Percentiles rank a stretch among this genome's conserved stretches.
These are phyloP conservation scores for Colletotrichum eleusines DNA, from an alignment of 2,329 filamentous ascomycete genomes.

Conservation along the genomic window DNA sequence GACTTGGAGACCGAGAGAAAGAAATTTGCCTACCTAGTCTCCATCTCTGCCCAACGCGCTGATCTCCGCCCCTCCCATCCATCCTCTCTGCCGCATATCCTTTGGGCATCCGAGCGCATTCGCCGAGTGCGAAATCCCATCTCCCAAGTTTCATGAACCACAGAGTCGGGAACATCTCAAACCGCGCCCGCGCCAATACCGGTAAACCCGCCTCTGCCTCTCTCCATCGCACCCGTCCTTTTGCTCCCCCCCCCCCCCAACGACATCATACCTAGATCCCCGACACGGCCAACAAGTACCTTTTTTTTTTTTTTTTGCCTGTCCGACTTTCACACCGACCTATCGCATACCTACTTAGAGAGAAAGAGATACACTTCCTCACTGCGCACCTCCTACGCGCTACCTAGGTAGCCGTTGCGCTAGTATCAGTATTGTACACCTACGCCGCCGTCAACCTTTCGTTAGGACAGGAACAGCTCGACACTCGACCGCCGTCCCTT, in stretches of 20 bases:
- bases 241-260: neutral
- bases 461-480: slow-evolving; percentile 1
- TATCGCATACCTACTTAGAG: neutral
- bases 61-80: slow-evolving; percentile 48
- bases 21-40: slow-evolving; percentile 15
- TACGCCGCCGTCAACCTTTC: slow-evolving; percentile 9
- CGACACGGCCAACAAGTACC: slow-evolving; percentile 12
- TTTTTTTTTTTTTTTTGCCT: slow-evolving; percentile 1
- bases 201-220: too few relatives aligned
- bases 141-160: slow-evolving; percentile 42
- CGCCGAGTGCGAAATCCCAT: slow-evolving; percentile 36
- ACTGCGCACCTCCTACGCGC: slow-evolving; percentile 20
- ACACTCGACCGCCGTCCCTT: slow-evolving; percentile 32
- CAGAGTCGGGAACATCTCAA: slow-evolving; percentile 39
- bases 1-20: neutral
- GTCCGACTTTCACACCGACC: slow-evolving; percentile 41
- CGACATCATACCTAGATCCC: slow-evolving; percentile 7
- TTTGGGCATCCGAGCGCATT: slow-evolving; percentile 40
- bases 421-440: neutral
- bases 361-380: neutral
- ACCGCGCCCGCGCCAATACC: slow-evolving; percentile 27
- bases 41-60: slow-evolving; percentile 54
- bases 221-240: neutral
- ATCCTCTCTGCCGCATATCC: slow-evolving; percentile 23
- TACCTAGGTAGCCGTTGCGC: neutral